Base-by-base conservation (phyloP, 208 protist genomes). In the Trypanosoma melophagium region DNA sequence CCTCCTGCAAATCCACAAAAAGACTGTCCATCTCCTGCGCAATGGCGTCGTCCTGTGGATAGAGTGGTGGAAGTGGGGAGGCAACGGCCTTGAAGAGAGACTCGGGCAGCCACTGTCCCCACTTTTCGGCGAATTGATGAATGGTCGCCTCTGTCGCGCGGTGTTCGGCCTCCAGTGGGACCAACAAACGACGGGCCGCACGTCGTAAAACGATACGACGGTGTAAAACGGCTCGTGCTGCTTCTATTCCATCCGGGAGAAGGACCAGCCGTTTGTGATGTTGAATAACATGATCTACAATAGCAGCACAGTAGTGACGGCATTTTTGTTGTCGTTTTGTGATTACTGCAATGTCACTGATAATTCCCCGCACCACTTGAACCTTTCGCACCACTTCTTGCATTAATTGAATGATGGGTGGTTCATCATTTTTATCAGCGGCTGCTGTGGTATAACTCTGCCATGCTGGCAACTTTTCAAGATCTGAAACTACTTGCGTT, bases 201-300 rank as follows among this genome's bases (percentile, higher is more conserved):
- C 70, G 70, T 44, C 70, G 61, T 31, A 76, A 51, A 61, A 69
- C 54, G 10, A 76, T 66, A 1, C 70, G 70, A 49, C 70, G 70
- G 25, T 66, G 40, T 63, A 76, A 17, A 35, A 76, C 52, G 14
- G 57, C 41, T 41, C 25, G 42, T 8, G 70, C 70, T 14, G 63
- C 70, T n/a, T 69, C 62, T 40, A 76, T 44, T 24, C 62, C 70
- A 24, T 69, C 49, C 10, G 70, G 70, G 40, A 76, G 70, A 2
- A 53, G 41, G 31, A 49, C 50, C 38, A 76, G 47, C 5, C 53
- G 69, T 28, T 61, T 62, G 17, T 76, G 62, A 35, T 17, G 61
- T 10, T 69, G 62, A 44, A 76, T 62, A 9, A 76, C 70, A 45
- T 70, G 70, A 24, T 28, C 4, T 3, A 60, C 9, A 13, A 76